Conservation (phyloP, 2,329 filamentous ascomycete genomes). For the Verticillium longisporum region DNA sequence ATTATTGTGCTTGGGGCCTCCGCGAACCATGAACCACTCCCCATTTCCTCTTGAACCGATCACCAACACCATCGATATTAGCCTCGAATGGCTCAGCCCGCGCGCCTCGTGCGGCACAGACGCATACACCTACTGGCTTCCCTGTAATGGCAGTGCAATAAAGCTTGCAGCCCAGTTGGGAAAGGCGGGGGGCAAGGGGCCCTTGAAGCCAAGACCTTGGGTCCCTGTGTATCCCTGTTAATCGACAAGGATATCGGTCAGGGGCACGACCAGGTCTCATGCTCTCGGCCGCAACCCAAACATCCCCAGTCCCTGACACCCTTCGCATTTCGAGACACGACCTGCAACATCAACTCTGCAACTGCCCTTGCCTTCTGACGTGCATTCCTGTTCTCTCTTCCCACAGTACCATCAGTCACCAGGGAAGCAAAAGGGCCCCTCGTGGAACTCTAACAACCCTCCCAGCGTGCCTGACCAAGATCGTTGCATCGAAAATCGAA, state of each 20-base stretch:
- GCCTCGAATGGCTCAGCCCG: not conserved
- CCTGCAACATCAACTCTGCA: conserved; percentile 3
- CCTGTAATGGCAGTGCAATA: not conserved
- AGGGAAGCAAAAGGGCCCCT: not conserved
- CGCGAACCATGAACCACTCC: not conserved
- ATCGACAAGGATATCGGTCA: not conserved
- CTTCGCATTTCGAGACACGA: conserved; percentile 3
- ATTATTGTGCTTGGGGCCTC: not conserved
- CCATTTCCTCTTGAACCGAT: not conserved
- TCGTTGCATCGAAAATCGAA: not conserved
- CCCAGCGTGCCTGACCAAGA: not conserved
- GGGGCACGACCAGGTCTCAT: not conserved
- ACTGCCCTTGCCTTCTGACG: conserved; percentile 2
- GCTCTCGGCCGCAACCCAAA: not conserved
- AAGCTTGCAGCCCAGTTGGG: not conserved
- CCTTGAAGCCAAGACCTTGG: not conserved
- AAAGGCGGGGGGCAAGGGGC: not conserved
- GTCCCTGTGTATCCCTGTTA: not conserved
- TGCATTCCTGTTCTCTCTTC: not conserved
- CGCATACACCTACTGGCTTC: not conserved
- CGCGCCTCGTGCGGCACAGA: not conserved
- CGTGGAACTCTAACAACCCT: not conserved
- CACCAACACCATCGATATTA: not conserved
- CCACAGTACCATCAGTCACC: not conserved
- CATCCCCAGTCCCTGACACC: conserved; percentile 1